These are phyloP conservation scores for Picea mariana DNA, from an alignment of 83 land plant species.

Conservation along the genomic window DNA sequence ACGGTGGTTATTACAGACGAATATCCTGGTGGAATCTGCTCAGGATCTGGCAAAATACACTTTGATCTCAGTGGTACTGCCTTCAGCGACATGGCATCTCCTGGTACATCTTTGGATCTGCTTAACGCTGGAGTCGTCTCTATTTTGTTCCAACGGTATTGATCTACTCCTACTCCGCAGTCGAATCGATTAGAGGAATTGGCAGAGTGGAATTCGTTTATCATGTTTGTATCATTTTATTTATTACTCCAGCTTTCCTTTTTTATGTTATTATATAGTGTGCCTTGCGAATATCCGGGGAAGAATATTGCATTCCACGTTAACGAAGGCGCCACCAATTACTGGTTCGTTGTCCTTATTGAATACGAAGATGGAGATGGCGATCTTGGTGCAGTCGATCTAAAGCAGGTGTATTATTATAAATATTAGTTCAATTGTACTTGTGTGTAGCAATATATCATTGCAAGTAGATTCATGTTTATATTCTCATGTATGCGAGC, in stretches of 20 bases:
- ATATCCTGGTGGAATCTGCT: constrained; percentile 83
- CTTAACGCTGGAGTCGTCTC: constrained; percentile 62
- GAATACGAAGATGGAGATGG: constrained; percentile 43
- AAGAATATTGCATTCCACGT: constrained; percentile 70
- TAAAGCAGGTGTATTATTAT: background rate
- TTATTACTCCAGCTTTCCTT: too few species aligned
- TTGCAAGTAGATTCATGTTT: too few species aligned
- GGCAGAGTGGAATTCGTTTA: too few species aligned
- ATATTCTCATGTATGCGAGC: too few species aligned
- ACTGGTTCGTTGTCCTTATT: constrained; percentile 74
- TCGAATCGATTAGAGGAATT: too few species aligned
- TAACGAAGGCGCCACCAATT: constrained; percentile 69
- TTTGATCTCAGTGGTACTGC: constrained; percentile 90
- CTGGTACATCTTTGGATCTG: constrained; percentile 33
- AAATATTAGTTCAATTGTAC: too few species aligned
- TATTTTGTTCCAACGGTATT: constrained; percentile 58
- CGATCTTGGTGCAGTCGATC: background rate
- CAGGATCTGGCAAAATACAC: constrained; percentile 53
- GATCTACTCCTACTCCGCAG: too few species aligned
- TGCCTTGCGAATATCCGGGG: constrained; percentile 56
- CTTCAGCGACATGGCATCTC: too few species aligned
- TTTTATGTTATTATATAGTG: background rate
- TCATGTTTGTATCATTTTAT: too few species aligned
- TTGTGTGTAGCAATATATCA: too few species aligned
- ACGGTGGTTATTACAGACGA: constrained; percentile 29